Conservation (phyloP, 352 stramenopile species). For the Saprolegnia parasitica region DNA sequence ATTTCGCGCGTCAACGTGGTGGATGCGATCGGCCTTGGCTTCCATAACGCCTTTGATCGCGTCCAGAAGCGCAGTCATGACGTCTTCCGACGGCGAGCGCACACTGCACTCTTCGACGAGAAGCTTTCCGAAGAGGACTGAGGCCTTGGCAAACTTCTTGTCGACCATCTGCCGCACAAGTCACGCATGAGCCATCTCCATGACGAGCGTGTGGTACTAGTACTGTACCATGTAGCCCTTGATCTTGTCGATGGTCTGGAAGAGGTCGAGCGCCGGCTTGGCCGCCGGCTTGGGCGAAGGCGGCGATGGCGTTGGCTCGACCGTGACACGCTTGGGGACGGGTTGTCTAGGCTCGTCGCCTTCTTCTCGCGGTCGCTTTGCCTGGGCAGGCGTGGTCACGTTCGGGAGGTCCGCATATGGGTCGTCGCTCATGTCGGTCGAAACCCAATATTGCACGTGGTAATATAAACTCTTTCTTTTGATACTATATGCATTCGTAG, state of each 20-base stretch:
- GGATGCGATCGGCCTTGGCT: conserved; percentile 32
- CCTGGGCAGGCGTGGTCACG: background rate
- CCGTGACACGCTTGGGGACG: background rate
- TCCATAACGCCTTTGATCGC: conserved; percentile 44
- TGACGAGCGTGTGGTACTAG: background rate
- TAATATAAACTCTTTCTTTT: background rate
- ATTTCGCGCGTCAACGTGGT: conserved; percentile 25
- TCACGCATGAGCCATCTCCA: background rate
- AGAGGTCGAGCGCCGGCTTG: conserved; percentile 39
- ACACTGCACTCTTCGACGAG: conserved; percentile 40
- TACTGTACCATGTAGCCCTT: conserved; percentile 57
- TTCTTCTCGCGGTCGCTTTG: background rate
- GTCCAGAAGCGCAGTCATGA: conserved; percentile 43
- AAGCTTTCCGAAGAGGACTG: conserved; percentile 48
- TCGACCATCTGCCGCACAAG: conserved; percentile 42
- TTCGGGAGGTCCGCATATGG: conserved; percentile 18
- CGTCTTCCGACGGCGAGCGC: conserved; percentile 26
- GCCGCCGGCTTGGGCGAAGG: conserved; percentile 21
- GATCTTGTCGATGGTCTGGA: conserved; percentile 46
- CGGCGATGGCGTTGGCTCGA: background rate
- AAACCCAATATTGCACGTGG: background rate
- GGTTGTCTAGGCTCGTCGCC: conserved; percentile 2
- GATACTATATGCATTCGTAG: background rate
- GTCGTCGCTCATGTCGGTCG: conserved; percentile 12
- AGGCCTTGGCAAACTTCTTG: conserved; percentile 75